Evolutionary conservation across 1,284 basidiomycete species (phyloP).

Genomic region (Thelephora terrestris): DNA sequence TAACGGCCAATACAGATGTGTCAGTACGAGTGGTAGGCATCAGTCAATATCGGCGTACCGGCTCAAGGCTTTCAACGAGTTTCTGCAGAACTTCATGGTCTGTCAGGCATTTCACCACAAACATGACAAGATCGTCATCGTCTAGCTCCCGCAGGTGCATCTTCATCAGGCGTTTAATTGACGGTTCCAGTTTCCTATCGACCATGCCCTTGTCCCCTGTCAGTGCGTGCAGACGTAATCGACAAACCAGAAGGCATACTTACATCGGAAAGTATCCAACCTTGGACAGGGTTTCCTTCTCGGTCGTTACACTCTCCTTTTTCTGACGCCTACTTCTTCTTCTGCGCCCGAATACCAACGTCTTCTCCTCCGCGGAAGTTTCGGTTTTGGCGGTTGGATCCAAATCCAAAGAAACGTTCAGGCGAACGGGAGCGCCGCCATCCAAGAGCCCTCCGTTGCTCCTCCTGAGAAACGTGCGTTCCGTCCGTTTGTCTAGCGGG

Average conservation of each 20-base stretch:
- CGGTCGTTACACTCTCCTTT: constrained; percentile 68
- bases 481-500: constrained; percentile 85
- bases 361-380: constrained; percentile 34
- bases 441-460: constrained; percentile 84
- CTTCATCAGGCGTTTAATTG: constrained; percentile 70
- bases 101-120: constrained; percentile 77
- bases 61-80: constrained; percentile 78
- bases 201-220: constrained; percentile 71
- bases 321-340: constrained; percentile 72
- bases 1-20: constrained; percentile 44
- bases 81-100: constrained; percentile 76
- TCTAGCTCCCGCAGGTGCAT: constrained; percentile 82
- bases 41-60: too few species aligned
- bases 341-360: constrained; percentile 67
- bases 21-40: too few species aligned
- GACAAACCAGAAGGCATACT: too few species aligned
- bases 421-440: constrained; percentile 77
- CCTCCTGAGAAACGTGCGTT: constrained; percentile 77
- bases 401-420: constrained; percentile 61
- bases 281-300: constrained; percentile 69
- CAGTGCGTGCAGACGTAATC: constrained; percentile 82
- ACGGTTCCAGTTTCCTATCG: constrained; percentile 71
- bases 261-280: constrained; percentile 72
- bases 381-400: constrained; percentile 37
- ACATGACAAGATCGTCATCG: too few species aligned